These are phyloP conservation scores for Metschnikowia picachoensis DNA, from an alignment of 805 yeast genomes.

Conservation along the genomic window DNA sequence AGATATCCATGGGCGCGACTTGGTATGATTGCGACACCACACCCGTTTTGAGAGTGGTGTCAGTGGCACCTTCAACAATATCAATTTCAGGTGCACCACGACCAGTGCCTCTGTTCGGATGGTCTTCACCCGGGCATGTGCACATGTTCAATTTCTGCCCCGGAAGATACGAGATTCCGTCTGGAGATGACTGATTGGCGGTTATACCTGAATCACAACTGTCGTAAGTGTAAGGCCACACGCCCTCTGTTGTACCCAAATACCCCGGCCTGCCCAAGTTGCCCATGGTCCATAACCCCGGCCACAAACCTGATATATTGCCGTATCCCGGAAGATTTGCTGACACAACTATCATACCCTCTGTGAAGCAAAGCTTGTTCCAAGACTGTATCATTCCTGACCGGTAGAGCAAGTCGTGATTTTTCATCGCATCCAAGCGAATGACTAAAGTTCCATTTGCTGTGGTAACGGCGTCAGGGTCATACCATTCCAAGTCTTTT, in stretches of 20 bases:
- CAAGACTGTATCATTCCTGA: slow-evolving; percentile 92
- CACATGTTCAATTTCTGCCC: slow-evolving; percentile 79
- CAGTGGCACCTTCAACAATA: slow-evolving; percentile 79
- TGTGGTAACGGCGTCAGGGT: slow-evolving; percentile 85
- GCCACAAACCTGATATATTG: slow-evolving; percentile 83
- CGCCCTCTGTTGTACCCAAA: slow-evolving; percentile 82
- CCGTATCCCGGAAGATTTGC: slow-evolving; percentile 80
- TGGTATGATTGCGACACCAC: slow-evolving; percentile 90
- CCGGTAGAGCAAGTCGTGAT: slow-evolving; percentile 76
- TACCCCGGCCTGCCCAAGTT: slow-evolving; percentile 91
- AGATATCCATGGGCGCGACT: slow-evolving; percentile 89
- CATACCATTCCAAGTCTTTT: slow-evolving; percentile 89
- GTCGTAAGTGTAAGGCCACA: slow-evolving; percentile 91
- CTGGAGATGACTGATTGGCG: slow-evolving; percentile 85
- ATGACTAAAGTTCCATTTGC: slow-evolving; percentile 64
- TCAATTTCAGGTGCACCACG: slow-evolving; percentile 91
- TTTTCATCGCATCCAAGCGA: slow-evolving; percentile 75
- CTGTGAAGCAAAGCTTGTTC: slow-evolving; percentile 87
- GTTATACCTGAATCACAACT: slow-evolving; percentile 93
- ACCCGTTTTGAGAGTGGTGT: slow-evolving; percentile 47
- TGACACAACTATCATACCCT: slow-evolving; percentile 74
- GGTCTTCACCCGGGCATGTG: slow-evolving; percentile 78
- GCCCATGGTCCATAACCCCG: slow-evolving; percentile 94
- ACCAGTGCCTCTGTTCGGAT: slow-evolving; percentile 83
- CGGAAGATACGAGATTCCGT: slow-evolving; percentile 81